These are phyloP conservation scores for Starmerella ratchasimensis DNA, from an alignment of 805 yeast species.

Conservation along the genomic window DNA sequence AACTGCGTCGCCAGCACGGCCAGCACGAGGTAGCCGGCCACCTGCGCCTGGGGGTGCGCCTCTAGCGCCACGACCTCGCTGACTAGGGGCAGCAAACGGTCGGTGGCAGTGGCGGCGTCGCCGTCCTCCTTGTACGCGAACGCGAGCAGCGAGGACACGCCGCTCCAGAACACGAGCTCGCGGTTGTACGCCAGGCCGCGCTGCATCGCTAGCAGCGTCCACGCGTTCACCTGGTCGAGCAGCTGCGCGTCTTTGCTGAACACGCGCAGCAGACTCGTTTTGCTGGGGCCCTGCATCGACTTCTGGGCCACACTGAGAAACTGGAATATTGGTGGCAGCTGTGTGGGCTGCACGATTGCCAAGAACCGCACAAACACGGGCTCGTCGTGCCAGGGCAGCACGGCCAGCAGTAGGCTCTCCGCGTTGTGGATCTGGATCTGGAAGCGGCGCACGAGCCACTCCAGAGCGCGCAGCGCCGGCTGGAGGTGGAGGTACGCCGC, in stretches of 20 bases:
- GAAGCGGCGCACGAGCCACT: constrained; percentile 90
- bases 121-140: constrained; percentile 43
- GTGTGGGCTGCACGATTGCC: constrained; percentile 38
- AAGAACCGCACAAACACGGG: constrained; percentile 65
- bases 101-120: constrained; percentile 24
- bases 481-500: constrained; percentile 65
- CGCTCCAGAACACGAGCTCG: constrained; percentile 66
- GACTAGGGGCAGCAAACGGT: constrained; percentile 25
- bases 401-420: constrained; percentile 55
- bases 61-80: constrained; percentile 23
- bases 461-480: constrained; percentile 70
- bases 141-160: constrained; percentile 52
- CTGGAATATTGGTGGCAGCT: constrained; percentile 63
- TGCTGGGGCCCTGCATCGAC: constrained; percentile 48
- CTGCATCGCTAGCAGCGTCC: constrained; percentile 36
- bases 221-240: constrained; percentile 50
- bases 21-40: constrained; percentile 70
- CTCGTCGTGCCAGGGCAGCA: constrained; percentile 66
- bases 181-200: constrained; percentile 48
- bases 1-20: constrained; percentile 65
- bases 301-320: constrained; percentile 61
- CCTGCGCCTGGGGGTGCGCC: constrained; percentile 43
- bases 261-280: constrained; percentile 53
- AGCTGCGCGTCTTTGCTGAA: constrained; percentile 54
- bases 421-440: constrained; percentile 67